Conservation (phyloP, 169 alveolate genomes). For the Plasmodium blacklocki region DNA sequence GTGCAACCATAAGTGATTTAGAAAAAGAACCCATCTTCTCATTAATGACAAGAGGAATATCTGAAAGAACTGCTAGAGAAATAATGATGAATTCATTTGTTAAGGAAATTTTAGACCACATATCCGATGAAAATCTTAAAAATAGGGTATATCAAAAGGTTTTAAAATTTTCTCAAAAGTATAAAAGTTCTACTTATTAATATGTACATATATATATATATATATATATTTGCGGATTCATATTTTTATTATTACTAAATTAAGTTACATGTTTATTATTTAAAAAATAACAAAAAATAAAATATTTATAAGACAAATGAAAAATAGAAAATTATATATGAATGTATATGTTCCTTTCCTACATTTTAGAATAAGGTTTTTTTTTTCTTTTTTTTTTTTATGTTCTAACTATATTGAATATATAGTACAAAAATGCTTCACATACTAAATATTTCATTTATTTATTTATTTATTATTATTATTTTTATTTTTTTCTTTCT, state of each 20-base stretch:
- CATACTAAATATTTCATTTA: too few species aligned
- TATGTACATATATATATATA: not conserved
- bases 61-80: slow-evolving; percentile 55
- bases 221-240: not conserved
- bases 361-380: too few species aligned
- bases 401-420: too few species aligned
- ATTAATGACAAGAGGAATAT: slow-evolving; percentile 80
- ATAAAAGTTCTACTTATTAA: not conserved
- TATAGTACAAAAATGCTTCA: too few species aligned
- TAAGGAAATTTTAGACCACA: slow-evolving; percentile 64
- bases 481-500: not conserved
- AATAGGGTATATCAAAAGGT: slow-evolving; percentile 37
- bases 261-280: too few species aligned
- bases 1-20: slow-evolving; percentile 82
- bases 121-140: slow-evolving; percentile 67
- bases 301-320: too few species aligned
- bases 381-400: too few species aligned
- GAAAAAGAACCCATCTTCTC: slow-evolving; percentile 81
- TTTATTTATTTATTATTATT: too few species aligned
- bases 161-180: slow-evolving; percentile 45
- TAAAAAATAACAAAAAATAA: too few species aligned
- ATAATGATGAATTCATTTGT: slow-evolving; percentile 80
- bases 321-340: too few species aligned
- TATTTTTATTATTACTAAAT: too few species aligned
- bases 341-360: too few species aligned